These are phyloP conservation scores for Pleodorina starrii DNA, from an alignment of 139 green algal species.

Conservation along the genomic window DNA sequence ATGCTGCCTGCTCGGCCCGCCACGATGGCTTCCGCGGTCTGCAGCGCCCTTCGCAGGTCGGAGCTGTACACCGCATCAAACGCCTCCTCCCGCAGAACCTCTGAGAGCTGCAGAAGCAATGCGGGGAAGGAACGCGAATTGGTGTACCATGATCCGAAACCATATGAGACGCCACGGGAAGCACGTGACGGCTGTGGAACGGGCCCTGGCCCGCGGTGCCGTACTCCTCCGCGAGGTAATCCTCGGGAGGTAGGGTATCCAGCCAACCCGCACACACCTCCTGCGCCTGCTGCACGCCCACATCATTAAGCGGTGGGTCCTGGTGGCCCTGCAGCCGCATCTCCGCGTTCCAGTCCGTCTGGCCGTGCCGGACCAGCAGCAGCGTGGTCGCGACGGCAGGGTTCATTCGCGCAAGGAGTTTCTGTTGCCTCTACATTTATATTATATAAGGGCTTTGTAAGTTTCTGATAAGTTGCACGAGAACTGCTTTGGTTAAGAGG, in stretches of 20 bases:
- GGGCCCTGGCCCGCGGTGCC: too few relatives aligned
- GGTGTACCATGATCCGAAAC: not conserved
- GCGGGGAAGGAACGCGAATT: not conserved
- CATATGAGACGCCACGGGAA: too few relatives aligned
- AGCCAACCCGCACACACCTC: not conserved
- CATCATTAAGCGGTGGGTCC: slow-evolving; percentile 2
- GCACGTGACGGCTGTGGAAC: too few relatives aligned
- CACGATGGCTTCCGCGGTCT: slow-evolving; percentile 13
- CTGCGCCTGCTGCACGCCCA: slow-evolving; percentile 20
- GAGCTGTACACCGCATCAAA: slow-evolving; percentile 32
- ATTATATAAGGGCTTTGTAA: not conserved
- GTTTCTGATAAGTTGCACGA: not conserved
- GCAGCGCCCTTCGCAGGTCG: slow-evolving; percentile 1
- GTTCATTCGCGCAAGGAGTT: slow-evolving; percentile 5
- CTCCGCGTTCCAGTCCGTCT: slow-evolving; percentile 58
- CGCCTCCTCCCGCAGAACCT: not conserved
- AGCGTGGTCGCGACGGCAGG: not conserved
- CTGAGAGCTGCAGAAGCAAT: not conserved
- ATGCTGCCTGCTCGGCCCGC: not conserved
- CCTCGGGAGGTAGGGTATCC: too few relatives aligned
- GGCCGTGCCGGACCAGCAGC: slow-evolving; percentile 43
- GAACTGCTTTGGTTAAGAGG: too few relatives aligned
- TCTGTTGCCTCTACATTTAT: slow-evolving; percentile 17
- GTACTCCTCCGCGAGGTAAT: too few relatives aligned
- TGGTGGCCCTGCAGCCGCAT: slow-evolving; percentile 47